Evolutionary conservation across 2,329 filamentous ascomycete genomes (phyloP).

Genomic region (Fusarium ambrosium): DNA sequence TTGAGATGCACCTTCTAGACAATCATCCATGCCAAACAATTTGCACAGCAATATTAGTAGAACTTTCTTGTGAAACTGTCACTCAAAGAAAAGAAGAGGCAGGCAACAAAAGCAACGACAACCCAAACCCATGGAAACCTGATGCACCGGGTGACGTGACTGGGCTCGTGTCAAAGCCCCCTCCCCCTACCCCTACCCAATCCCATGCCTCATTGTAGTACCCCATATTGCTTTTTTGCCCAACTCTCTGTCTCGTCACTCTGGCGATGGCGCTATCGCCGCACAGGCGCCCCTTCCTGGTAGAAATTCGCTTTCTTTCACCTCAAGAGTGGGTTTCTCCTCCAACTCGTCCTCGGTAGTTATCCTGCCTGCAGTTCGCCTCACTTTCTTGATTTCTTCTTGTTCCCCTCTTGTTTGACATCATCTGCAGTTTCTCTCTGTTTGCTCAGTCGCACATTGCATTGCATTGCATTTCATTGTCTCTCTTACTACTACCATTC

Average conservation of each 20-base stretch:
- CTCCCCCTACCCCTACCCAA: not conserved
- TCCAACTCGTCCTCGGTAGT: not conserved
- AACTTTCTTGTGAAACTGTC: not conserved
- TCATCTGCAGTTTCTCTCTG: not conserved
- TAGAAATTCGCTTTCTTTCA: not conserved
- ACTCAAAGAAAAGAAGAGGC: not conserved
- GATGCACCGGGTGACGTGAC: not conserved
- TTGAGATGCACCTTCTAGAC: not conserved
- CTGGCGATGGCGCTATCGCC: not conserved
- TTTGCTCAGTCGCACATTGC: not conserved
- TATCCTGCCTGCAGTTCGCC: not conserved
- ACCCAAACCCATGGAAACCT: not conserved
- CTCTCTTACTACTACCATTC: not conserved
- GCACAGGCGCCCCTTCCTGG: not conserved
- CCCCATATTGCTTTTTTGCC: not conserved
- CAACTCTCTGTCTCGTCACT: not conserved
- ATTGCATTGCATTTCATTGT: not conserved
- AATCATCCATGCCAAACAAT: not conserved
- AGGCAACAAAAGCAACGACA: not conserved
- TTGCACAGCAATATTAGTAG: not conserved
- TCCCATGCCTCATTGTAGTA: not conserved
- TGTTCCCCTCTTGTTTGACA: not conserved
- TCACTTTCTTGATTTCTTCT: not conserved
- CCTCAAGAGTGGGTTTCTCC: not conserved
- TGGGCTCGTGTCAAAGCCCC: not conserved